Evolutionary conservation across 2,329 filamentous ascomycete species (phyloP).

Genomic region (Cryphonectria parasitica): DNA sequence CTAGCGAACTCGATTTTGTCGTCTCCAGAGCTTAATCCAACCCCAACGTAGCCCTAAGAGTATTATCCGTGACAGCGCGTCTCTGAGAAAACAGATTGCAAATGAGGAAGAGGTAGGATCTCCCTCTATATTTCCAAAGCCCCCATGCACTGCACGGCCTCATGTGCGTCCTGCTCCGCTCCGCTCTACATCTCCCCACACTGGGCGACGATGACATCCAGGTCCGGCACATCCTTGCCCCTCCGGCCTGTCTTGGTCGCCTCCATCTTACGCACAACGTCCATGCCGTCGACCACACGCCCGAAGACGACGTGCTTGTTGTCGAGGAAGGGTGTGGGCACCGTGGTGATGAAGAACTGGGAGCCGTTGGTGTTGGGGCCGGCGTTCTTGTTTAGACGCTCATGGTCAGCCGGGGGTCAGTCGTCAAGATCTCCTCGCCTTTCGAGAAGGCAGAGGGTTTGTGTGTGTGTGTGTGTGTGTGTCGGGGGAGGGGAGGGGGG

Average conservation of each 20-base stretch:
- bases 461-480: not conserved
- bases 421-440: no score
- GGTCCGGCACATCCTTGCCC: conserved; percentile 77
- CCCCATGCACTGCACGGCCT: not conserved
- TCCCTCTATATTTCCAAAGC: no score
- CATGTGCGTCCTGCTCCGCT: not conserved
- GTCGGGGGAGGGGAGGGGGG: conserved; percentile 3
- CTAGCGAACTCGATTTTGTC: not conserved
- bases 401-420: not conserved
- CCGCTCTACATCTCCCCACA: conserved; percentile 89
- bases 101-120: no score
- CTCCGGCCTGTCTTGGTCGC: conserved; percentile 78
- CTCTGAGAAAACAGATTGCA: not conserved
- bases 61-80: not conserved
- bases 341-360: conserved; percentile 97
- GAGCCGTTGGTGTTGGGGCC: conserved; percentile 92
- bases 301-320: conserved; percentile 96
- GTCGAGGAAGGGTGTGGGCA: conserved; percentile 84
- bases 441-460: not conserved
- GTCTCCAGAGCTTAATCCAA: not conserved
- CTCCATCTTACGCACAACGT: conserved; percentile 91
- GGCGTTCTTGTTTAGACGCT: conserved; percentile 65
- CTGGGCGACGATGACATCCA: conserved; percentile 82
- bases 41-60: not conserved
- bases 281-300: conserved; percentile 85